A percentile compares a stretch with the other conserved stretches of the same genome.
Conservation (phyloP, 345 rosid species). For the Excoecaria cochinchinensis region DNA sequence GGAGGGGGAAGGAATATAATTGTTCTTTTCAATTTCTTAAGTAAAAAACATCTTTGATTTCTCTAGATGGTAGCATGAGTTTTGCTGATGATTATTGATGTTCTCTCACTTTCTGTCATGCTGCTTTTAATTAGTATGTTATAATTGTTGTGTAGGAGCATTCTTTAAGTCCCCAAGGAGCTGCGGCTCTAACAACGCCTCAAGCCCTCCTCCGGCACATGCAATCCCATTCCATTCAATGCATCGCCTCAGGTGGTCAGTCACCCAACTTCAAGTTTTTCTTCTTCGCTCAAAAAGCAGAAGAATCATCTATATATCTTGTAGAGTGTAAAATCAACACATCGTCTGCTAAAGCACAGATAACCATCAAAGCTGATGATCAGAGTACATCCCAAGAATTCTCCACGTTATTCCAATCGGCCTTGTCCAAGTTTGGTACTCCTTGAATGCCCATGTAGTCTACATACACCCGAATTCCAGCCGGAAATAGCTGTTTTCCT, state of each 20-base stretch:
- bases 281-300: constrained; percentile 88
- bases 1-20: neutral
- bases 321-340: constrained; percentile 86
- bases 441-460: constrained; percentile 22
- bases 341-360: constrained; percentile 66
- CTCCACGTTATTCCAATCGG: constrained; percentile 51
- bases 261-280: constrained; percentile 87
- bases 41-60: no score
- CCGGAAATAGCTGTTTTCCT: neutral
- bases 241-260: constrained; percentile 96
- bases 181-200: constrained; percentile 63
- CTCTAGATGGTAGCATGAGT: no score
- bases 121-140: neutral
- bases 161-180: constrained; percentile 64
- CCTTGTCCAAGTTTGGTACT: constrained; percentile 62
- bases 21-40: neutral
- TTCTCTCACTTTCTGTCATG: neutral
- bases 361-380: constrained; percentile 84
- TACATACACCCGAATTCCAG: neutral
- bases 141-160: constrained; percentile 48
- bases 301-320: constrained; percentile 61
- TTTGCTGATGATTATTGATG: no score
- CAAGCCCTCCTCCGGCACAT: constrained; percentile 77
- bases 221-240: constrained; percentile 82
- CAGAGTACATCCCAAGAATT: constrained; percentile 64